Conservation (phyloP, 2,329 filamentous ascomycete genomes). For the Paecilomyces fulvus region DNA sequence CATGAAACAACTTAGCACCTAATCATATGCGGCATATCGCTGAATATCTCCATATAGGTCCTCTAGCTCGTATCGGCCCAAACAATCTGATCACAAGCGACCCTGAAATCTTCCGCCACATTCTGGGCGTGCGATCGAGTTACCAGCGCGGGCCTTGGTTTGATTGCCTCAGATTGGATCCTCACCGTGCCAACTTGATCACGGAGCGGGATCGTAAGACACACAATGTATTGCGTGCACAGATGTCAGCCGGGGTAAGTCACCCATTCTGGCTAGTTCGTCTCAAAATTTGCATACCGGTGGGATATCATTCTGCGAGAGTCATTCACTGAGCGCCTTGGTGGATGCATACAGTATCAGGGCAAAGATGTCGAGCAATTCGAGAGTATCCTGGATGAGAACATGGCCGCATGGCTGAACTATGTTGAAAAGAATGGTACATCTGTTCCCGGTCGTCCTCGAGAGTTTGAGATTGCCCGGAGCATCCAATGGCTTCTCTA, state of each 20-base stretch:
- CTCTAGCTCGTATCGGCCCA: slow-evolving; percentile 1
- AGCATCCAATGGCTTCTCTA: neutral
- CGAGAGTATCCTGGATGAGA: neutral
- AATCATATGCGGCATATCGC: neutral
- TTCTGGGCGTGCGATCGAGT: neutral
- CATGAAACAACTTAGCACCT: neutral
- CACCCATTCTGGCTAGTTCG: neutral
- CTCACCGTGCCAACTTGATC: slow-evolving; percentile 1
- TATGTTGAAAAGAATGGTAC: neutral
- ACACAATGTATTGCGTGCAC: slow-evolving; percentile 1
- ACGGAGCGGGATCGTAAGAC: slow-evolving; percentile 1
- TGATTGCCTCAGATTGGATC: slow-evolving; percentile 1
- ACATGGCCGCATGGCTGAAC: neutral
- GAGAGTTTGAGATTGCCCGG: neutral
- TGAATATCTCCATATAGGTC: neutral
- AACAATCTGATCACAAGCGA: slow-evolving; percentile 2
- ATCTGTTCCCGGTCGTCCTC: neutral
- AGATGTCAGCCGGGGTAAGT: neutral
- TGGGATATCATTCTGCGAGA: neutral
- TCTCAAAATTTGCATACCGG: neutral
- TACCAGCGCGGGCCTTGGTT: slow-evolving; percentile 2
- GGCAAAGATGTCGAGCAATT: neutral
- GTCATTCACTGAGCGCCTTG: neutral
- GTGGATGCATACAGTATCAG: neutral
- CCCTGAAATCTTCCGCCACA: slow-evolving; percentile 1